phyloP scores from a whole-genome alignment of 1,284 basidiomycete genomes.

The Grifola frondosa region DNA sequence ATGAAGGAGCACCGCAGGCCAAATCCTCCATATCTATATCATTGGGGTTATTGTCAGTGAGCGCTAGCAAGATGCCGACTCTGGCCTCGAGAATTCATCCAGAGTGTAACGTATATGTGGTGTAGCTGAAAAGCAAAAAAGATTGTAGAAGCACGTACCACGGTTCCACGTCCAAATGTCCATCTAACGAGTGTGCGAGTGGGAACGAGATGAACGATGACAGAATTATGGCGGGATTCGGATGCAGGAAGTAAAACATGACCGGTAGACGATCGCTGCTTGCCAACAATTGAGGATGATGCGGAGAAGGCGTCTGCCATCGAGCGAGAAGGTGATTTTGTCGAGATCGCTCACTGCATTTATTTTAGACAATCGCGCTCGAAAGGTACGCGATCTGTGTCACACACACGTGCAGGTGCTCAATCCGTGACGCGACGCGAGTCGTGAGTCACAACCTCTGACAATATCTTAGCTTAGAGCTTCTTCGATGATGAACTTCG shows the following conservation, averaged over 20 bases:
- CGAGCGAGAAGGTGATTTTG: too few relatives aligned
- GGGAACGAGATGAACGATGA: slow-evolving; percentile 6
- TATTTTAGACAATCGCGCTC: too few relatives aligned
- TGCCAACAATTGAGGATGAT: too few relatives aligned
- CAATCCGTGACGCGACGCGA: too few relatives aligned
- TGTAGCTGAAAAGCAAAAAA: slow-evolving; percentile 16
- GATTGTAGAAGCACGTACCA: slow-evolving; percentile 37
- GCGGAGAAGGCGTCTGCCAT: too few relatives aligned
- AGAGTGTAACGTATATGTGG: neutral
- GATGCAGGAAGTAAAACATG: slow-evolving; percentile 16
- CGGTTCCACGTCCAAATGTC: slow-evolving; percentile 63
- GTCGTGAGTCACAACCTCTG: too few relatives aligned
- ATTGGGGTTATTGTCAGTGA: neutral
- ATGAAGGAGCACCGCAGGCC: slow-evolving; percentile 64
- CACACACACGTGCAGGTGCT: too few relatives aligned
- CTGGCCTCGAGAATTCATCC: too few relatives aligned
- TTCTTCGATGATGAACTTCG: too few relatives aligned
- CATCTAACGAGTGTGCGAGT: slow-evolving; percentile 40
- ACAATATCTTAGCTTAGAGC: too few relatives aligned
- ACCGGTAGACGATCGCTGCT: slow-evolving; percentile 13
- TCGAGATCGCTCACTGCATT: too few relatives aligned
- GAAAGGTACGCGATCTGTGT: too few relatives aligned
- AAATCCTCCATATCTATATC: slow-evolving; percentile 59
- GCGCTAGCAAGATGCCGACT: neutral
- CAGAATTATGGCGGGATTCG: slow-evolving; percentile 5